Evolutionary conservation across 2,329 filamentous ascomycete species (phyloP).

Genomic region (Aspergillus tamarii): DNA sequence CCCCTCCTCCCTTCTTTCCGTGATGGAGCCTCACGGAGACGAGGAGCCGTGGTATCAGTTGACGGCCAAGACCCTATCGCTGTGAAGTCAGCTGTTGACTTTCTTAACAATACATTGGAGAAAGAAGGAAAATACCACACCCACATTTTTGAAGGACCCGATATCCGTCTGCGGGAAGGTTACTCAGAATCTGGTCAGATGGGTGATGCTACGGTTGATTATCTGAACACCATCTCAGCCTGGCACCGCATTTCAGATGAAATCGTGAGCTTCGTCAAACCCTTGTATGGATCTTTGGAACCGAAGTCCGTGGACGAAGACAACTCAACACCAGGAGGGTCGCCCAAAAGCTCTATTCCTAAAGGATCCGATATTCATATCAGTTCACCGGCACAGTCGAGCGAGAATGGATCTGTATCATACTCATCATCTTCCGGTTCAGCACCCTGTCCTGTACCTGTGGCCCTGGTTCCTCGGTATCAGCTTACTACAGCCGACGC

Average conservation of each 20-base stretch:
- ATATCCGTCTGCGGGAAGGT: conserved; percentile 27
- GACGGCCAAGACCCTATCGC: conserved; percentile 72
- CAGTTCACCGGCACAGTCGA: conserved; percentile 34
- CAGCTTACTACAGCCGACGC: conserved; percentile 77
- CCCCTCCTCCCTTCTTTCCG: conserved; percentile 54
- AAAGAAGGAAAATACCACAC: conserved; percentile 57
- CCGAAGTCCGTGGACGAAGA: conserved; percentile 26
- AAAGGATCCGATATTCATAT: conserved; percentile 33
- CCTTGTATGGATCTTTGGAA: conserved; percentile 20
- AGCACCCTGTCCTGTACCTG: conserved; percentile 54
- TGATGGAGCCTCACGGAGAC: conserved; percentile 42
- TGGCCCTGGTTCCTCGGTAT: conserved; percentile 78
- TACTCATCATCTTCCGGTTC: conserved; percentile 22
- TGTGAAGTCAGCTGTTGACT: conserved; percentile 66
- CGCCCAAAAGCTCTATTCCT: conserved; percentile 38
- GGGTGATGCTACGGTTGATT: conserved; percentile 57
- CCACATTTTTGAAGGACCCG: conserved; percentile 53
- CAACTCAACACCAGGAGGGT: conserved; percentile 24
- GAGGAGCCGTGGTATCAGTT: conserved; percentile 81
- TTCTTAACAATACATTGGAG: conserved; percentile 59
- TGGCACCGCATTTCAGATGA: conserved; percentile 79
- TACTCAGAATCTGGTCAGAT: conserved; percentile 34
- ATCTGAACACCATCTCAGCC: conserved; percentile 67
- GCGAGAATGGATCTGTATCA: conserved; percentile 30
- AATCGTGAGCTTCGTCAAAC: conserved; percentile 64